Evolutionary conservation across 1,284 basidiomycete species (phyloP), one percentile per base, ranked within the genome.

Genomic region (Ceraceosorus guamensis): DNA sequence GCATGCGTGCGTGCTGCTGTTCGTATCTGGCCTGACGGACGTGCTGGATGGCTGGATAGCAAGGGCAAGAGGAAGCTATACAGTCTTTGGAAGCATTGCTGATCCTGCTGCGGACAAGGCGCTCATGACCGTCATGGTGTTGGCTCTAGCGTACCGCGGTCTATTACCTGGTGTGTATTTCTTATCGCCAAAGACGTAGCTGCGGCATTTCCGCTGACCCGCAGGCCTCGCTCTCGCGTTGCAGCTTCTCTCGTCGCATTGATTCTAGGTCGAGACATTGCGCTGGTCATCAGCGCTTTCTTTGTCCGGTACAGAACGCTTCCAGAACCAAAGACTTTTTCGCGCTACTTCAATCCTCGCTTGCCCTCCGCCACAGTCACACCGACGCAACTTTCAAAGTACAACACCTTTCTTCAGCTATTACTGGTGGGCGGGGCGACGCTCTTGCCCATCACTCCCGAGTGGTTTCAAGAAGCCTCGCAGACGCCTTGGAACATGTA

Each of bases 51-150:
- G 93, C 1, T 95, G 81, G 76, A 78, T 98, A 49, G 95, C 93
- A 0, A 82, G 93, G 59, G 82, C 83, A 87, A 91, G 86, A 82
- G 79, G 64, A 45, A 63, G 60, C 46, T 61, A 65, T 49, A 87
- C 89, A 8, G 90, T 97, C 8, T 81, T 98, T 37, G 93, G 93
- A 8, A 89, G 88, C 10, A 92, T 98, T 57, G 82, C 97, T 6
- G 95, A 99, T 76, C 93, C 93, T 6, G 91, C 92, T 0, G 93
- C 95, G 2, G 93, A 99, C 82, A 99, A 99, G 79, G 82, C 85
- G 30, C 80, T 99, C 47, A 89, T 98, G 86, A 95, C 93, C 0
- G 96, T 92, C 0, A 81, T 98, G 74, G 91, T 90, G 1, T 80
- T 93, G 48, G 87, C 90, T 0, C 79, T 98, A 55, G 84, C 88